A percentile compares a stretch with the other conserved stretches of the same genome.
These are phyloP conservation scores for Fusarium brevicatenulatum DNA, from an alignment of 2,329 filamentous ascomycete species.

Conservation along the genomic window DNA sequence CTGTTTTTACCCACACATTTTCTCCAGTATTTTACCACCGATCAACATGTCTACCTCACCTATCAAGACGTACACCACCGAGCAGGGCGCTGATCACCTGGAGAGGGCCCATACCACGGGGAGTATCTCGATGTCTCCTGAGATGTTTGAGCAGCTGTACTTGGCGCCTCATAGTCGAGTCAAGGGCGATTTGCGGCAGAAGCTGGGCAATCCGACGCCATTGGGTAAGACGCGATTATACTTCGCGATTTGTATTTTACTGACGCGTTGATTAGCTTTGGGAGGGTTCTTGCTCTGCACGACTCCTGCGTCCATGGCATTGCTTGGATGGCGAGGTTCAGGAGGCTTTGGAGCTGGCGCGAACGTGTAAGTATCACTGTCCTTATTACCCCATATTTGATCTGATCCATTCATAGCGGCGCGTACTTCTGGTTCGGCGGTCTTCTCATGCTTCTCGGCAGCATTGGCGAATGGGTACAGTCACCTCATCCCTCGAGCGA, in stretches of 20 bases:
- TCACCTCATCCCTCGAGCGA: neutral
- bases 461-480: neutral
- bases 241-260: accelerated
- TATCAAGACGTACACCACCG: neutral
- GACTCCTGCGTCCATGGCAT: neutral
- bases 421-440: neutral
- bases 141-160: neutral
- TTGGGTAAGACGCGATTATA: accelerated
- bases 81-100: neutral
- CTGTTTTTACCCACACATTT: neutral
- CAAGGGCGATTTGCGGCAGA: neutral
- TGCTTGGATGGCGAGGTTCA: neutral
- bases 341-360: neutral
- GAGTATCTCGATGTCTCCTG: neutral
- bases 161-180: neutral
- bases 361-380: neutral
- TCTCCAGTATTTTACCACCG: neutral
- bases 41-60: slow-evolving; percentile 1
- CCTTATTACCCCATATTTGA: accelerated
- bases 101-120: neutral
- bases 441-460: neutral
- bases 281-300: neutral
- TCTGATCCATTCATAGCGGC: neutral
- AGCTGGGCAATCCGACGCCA: neutral
- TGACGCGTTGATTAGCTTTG: neutral